A percentile compares a stretch with the other conserved stretches of the same genome.
phyloP scores from a whole-genome alignment of 495 filamentous ascomycete genomes.

The Parathielavia hyrcaniae region DNA sequence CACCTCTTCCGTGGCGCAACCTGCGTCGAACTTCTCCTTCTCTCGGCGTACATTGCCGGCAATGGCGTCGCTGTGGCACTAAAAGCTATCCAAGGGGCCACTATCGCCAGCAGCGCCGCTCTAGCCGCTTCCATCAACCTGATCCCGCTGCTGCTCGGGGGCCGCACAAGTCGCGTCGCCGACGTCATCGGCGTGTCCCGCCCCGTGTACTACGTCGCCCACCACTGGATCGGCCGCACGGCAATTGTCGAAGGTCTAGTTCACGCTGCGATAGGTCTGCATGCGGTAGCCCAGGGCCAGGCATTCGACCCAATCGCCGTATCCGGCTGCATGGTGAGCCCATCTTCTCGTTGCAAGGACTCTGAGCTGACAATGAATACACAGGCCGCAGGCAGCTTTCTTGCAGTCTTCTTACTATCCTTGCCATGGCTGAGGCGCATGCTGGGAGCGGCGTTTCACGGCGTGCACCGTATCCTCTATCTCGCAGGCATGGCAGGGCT shows the following conservation, averaged over 20 bases:
- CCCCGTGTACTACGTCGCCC: slow-evolving; percentile 1
- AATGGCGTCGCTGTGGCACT: slow-evolving; percentile 5
- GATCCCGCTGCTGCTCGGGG: slow-evolving; percentile 2
- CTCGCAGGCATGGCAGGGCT: slow-evolving; percentile 2
- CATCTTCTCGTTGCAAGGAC: neutral
- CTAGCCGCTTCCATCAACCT: slow-evolving; percentile 9
- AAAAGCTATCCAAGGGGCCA: slow-evolving; percentile 1
- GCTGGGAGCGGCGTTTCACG: slow-evolving; percentile 5
- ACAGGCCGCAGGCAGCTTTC: slow-evolving; percentile 4
- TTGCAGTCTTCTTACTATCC: slow-evolving; percentile 7
- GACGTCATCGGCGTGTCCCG: slow-evolving; percentile 1
- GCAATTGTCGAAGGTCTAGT: slow-evolving; percentile 5
- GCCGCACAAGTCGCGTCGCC: slow-evolving; percentile 1
- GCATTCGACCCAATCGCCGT: neutral
- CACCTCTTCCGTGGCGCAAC: slow-evolving; percentile 4
- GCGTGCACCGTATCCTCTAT: slow-evolving; percentile 2
- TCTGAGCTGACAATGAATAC: slow-evolving; percentile 2
- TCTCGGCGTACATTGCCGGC: neutral
- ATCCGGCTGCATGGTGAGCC: slow-evolving; percentile 6
- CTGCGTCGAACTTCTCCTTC: slow-evolving; percentile 1
- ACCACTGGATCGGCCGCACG: slow-evolving; percentile 5
- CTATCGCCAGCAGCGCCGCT: slow-evolving; percentile 2
- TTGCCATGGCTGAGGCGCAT: neutral
- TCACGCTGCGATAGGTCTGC: neutral
- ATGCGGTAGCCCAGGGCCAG: neutral